Conservation (phyloP, 2,329 filamentous ascomycete species). For the Sporothrix sp. region DNA sequence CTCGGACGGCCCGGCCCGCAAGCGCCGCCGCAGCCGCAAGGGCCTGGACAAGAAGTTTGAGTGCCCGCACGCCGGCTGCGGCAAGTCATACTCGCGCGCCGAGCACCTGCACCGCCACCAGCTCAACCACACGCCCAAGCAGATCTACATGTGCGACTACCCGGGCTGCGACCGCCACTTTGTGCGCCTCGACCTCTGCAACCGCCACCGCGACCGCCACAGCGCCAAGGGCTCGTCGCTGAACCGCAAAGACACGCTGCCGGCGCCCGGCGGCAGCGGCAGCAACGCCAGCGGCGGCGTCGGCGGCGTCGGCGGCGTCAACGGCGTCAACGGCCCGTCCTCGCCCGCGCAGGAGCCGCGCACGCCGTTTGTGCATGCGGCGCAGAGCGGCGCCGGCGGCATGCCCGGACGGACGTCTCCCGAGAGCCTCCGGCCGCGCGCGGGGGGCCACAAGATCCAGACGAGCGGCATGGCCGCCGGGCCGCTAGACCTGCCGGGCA, state of each 20-base stretch:
- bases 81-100: constrained; percentile 91
- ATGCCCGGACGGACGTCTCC: no score
- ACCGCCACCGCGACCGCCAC: constrained; percentile 73
- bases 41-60: constrained; percentile 73
- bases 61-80: constrained; percentile 78
- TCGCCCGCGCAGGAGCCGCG: constrained; percentile 31
- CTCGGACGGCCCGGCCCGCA: constrained; percentile 44
- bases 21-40: constrained; percentile 64
- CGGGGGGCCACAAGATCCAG: constrained; percentile 20
- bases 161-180: constrained; percentile 84
- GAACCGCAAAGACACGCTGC: constrained; percentile 61
- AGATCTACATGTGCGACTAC: constrained; percentile 89
- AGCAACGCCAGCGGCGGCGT: no score
- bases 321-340: constrained; percentile 30
- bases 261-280: no score
- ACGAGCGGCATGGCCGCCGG: not conserved
- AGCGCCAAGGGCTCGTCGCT: constrained; percentile 69
- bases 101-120: constrained; percentile 94
- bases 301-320: no score
- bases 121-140: constrained; percentile 90
- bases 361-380: constrained; percentile 29
- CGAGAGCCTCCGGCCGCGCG: constrained; percentile 33
- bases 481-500: not conserved
- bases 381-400: no score
- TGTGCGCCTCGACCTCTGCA: constrained; percentile 85